phyloP scores from a whole-genome alignment of 2,329 filamentous ascomycete genomes.

The Penicillium hesseltinei region DNA sequence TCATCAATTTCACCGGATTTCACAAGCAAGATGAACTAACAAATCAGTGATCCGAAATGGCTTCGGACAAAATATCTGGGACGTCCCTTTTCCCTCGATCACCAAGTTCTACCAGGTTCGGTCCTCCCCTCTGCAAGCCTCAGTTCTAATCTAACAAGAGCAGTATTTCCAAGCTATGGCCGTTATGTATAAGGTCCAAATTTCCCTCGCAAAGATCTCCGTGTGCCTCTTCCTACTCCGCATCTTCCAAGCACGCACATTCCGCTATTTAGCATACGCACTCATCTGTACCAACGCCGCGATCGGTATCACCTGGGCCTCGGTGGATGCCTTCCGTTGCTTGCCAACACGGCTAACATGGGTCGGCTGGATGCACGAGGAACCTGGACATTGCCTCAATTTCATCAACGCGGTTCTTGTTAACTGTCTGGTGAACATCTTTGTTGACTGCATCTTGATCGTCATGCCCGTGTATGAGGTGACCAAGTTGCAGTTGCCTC shows the following conservation, averaged over 20 bases:
- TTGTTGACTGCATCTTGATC: slow-evolving; percentile 19
- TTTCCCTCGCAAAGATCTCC: slow-evolving; percentile 18
- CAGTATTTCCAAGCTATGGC: slow-evolving; percentile 19
- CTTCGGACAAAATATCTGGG: slow-evolving; percentile 25
- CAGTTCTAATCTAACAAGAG: neutral
- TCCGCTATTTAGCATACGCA: slow-evolving; percentile 20
- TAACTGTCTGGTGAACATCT: slow-evolving; percentile 23
- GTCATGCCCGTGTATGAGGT: slow-evolving; percentile 23
- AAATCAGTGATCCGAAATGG: slow-evolving; percentile 14
- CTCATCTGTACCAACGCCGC: slow-evolving; percentile 18
- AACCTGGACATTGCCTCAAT: slow-evolving; percentile 19
- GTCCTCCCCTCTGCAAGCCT: too few relatives aligned
- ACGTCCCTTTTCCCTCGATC: slow-evolving; percentile 18
- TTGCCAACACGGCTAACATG: slow-evolving; percentile 18
- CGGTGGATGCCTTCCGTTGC: slow-evolving; percentile 21
- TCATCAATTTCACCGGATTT: neutral
- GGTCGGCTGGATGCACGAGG: slow-evolving; percentile 18
- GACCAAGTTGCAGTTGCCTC: slow-evolving; percentile 18
- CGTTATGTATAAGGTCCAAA: slow-evolving; percentile 21
- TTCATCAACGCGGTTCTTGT: slow-evolving; percentile 20
- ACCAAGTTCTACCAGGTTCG: slow-evolving; percentile 16
- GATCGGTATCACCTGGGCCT: slow-evolving; percentile 19
- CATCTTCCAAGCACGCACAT: slow-evolving; percentile 19
- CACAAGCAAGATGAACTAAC: neutral
- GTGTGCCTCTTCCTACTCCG: slow-evolving; percentile 24